Base-by-base conservation (phyloP, 2,329 filamentous ascomycete genomes). In the Phyllosticta paracitricarpa region DNA sequence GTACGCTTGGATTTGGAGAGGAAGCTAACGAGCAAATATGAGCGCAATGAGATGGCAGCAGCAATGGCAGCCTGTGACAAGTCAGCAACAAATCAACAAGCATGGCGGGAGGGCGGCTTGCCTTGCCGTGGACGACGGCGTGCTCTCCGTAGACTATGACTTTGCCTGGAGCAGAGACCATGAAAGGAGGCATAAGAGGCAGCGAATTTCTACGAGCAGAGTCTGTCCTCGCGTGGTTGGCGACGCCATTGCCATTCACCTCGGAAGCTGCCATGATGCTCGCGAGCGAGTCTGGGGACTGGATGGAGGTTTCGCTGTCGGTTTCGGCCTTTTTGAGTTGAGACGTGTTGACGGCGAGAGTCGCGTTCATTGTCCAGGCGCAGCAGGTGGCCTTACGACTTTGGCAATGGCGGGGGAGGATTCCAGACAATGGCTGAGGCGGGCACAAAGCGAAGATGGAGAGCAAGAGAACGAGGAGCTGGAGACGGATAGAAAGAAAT, bases 111-210 rank as follows among this genome's bases (percentile, higher is more conserved):
- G 40, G 6, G 19, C 4, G 28, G 68, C 76, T 61, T 77, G 89
- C 89, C 84, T 97, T 97, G 71, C 92, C 92, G 71, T 99, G 86
- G 22, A 99, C 94, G n/a, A 97, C 94, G 2, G 94, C 89, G 78
- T 99, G 94, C 75, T 99, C 94, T 66, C 94, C 94, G 77, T 93
- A 97, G 59, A 97, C 90, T 73, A 99, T 99, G 71, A 97, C 94
- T 75, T 99, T 99, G 65, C 93, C 95, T 0, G 94, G 94, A 2
- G 95, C 93, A 17, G 94, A 97, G 62, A 97, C 92, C 89, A 99
- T 96, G 73, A 99, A 99, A 64, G 92, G 80, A 53, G 93, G 92
- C 76, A 94, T 82, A 78, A 87, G 82, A 1, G 85, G 84, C 56
- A 82, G 82, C 24, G 77, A 79, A 48, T 66, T 63, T 64, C 67